Conservation (phyloP, 768 basidiomycete genomes). For the Daedaleopsis nitida region DNA sequence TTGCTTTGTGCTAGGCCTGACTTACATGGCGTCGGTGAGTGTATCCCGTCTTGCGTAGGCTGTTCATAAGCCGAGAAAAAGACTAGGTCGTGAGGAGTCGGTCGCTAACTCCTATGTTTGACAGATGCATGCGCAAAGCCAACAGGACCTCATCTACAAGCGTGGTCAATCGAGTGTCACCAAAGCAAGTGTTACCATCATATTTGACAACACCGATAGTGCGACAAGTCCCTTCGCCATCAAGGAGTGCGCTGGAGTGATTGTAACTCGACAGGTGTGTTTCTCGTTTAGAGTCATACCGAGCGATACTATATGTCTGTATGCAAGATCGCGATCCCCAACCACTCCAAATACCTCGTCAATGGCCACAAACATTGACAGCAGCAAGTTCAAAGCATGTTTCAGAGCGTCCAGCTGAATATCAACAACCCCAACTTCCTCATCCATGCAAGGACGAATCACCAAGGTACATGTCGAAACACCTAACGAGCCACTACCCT, state of each 20-base stretch:
- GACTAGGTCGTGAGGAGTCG: neutral
- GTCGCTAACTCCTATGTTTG: too few species aligned
- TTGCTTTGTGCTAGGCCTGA: slow-evolving; percentile 97
- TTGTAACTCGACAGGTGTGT: slow-evolving; percentile 95
- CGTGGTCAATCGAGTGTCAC: slow-evolving; percentile 96
- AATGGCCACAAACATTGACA: slow-evolving; percentile 95
- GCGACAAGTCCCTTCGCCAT: slow-evolving; percentile 82
- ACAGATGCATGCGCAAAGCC: slow-evolving; percentile 92
- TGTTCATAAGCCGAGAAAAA: neutral
- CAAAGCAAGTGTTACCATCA: slow-evolving; percentile 97
- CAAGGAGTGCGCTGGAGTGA: slow-evolving; percentile 83
- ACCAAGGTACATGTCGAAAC: slow-evolving; percentile 76
- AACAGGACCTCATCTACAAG: slow-evolving; percentile 98
- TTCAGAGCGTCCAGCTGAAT: slow-evolving; percentile 96
- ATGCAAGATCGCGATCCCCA: slow-evolving; percentile 87
- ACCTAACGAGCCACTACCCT: too few species aligned
- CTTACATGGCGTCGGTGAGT: slow-evolving; percentile 91
- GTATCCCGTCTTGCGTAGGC: too few species aligned
- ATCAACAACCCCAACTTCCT: slow-evolving; percentile 99
- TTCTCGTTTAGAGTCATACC: neutral
- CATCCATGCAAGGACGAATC: slow-evolving; percentile 99
- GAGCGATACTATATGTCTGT: too few species aligned
- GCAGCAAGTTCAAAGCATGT: slow-evolving; percentile 82
- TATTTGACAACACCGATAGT: slow-evolving; percentile 96
- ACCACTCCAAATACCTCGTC: slow-evolving; percentile 90